These are phyloP conservation scores for Schizosaccharomyces lindneri DNA, from an alignment of 805 yeast species.

Conservation along the genomic window DNA sequence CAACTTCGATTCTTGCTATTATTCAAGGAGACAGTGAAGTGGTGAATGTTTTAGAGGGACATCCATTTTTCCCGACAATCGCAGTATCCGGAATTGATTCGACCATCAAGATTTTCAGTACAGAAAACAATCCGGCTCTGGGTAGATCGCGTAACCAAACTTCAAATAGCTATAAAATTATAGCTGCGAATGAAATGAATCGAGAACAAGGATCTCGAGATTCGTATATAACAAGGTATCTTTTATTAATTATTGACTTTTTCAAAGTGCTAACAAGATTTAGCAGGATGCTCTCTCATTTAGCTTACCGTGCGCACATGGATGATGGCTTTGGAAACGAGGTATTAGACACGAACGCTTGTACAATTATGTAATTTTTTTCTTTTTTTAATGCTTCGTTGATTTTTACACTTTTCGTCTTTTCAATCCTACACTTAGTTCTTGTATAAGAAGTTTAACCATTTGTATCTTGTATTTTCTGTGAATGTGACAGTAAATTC, in stretches of 20 bases:
- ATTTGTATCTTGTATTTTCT: background rate
- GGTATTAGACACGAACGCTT: background rate
- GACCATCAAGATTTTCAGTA: slow-evolving; percentile 8
- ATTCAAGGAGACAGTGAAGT: slow-evolving; percentile 6
- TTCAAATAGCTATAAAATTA: slow-evolving; percentile 3
- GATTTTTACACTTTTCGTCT: background rate
- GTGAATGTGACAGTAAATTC: background rate
- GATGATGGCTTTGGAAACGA: background rate
- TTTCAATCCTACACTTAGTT: too few relatives aligned
- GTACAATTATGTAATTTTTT: background rate
- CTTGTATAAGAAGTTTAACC: background rate
- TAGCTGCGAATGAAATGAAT: slow-evolving; percentile 5
- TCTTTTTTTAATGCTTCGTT: background rate
- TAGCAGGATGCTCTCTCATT: background rate
- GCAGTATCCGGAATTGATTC: slow-evolving; percentile 8
- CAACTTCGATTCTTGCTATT: slow-evolving; percentile 5
- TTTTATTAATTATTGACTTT: background rate
- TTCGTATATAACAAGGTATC: background rate
- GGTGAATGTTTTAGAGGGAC: slow-evolving; percentile 7
- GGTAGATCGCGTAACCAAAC: slow-evolving; percentile 1
- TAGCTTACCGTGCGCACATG: background rate
- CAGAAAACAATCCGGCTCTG: background rate
- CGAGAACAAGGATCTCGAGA: background rate
- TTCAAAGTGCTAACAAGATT: background rate
- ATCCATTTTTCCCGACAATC: slow-evolving; percentile 7